Percentiles rank a stretch among this genome's conserved stretches.
Evolutionary conservation across 305 asterid species (phyloP).

Genomic region (Andrographis paniculata): DNA sequence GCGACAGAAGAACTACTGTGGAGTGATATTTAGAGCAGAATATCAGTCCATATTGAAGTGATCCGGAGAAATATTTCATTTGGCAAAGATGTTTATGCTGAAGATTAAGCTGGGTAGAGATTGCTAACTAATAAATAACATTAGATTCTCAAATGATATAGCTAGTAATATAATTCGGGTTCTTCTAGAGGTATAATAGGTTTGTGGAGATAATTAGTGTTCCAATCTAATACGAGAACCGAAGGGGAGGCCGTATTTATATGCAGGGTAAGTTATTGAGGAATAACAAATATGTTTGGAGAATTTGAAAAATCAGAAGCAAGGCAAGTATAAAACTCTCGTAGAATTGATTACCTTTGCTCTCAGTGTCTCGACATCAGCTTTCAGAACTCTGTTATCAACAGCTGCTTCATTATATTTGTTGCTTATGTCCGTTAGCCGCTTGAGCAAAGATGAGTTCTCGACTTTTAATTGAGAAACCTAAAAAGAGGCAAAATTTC

Average conservation of each 20-base stretch:
- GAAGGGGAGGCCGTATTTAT: not conserved
- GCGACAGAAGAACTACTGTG: too few species aligned
- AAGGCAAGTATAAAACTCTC: not conserved
- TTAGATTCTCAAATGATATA: too few species aligned
- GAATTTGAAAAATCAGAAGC: not conserved
- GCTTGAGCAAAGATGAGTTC: conserved; percentile 83
- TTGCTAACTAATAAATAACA: too few species aligned
- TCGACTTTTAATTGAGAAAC: conserved; percentile 77
- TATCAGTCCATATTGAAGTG: too few species aligned
- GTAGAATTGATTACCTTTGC: conserved; percentile 60
- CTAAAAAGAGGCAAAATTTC: conserved; percentile 31
- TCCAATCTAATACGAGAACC: too few species aligned
- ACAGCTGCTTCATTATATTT: conserved; percentile 95
- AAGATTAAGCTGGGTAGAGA: too few species aligned
- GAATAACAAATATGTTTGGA: not conserved
- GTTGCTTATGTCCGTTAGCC: conserved; percentile 75
- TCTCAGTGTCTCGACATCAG: conserved; percentile 91
- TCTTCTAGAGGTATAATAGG: too few species aligned
- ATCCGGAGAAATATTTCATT: too few species aligned
- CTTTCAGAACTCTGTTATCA: conserved; percentile 87
- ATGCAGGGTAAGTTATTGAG: not conserved
- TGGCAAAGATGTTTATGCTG: too few species aligned
- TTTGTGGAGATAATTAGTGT: too few species aligned
- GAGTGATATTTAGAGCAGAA: too few species aligned
- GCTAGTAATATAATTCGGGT: too few species aligned